phyloP scores from a whole-genome alignment of 345 rosid species.

The Rhodomyrtus tomentosa region DNA sequence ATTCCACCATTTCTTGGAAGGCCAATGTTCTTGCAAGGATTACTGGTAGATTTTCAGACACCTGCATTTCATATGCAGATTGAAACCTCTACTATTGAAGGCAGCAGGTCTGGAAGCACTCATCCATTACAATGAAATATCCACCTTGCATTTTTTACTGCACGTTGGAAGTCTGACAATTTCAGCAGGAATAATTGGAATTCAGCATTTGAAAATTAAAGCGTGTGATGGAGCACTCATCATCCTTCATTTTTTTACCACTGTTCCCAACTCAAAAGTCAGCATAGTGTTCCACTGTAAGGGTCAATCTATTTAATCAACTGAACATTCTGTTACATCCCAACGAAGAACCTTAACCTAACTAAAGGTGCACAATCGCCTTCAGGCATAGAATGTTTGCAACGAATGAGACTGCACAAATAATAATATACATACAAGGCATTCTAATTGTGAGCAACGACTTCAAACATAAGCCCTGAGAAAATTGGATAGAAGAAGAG shows the following conservation, averaged over 20 bases:
- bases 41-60: constrained; percentile 13
- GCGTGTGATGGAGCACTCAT: not conserved
- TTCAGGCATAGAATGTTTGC: not conserved
- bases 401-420: not conserved
- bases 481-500: not conserved
- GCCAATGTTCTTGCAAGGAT: constrained; percentile 29
- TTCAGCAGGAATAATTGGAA: not conserved
- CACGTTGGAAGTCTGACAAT: not conserved
- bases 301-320: not conserved
- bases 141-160: not conserved
- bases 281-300: not conserved
- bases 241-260: not conserved
- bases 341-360: not conserved
- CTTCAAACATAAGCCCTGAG: not conserved
- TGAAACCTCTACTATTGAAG: not conserved
- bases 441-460: not conserved
- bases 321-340: not conserved
- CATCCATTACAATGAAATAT: not conserved
- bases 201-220: not conserved
- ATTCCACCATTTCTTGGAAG: constrained; percentile 27
- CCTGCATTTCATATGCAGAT: not conserved
- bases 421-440: not conserved
- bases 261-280: not conserved
- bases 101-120: not conserved
- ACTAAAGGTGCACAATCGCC: not conserved